Base-by-base conservation (phyloP, 345 rosid species). In the Moricandia moricandioides region DNA sequence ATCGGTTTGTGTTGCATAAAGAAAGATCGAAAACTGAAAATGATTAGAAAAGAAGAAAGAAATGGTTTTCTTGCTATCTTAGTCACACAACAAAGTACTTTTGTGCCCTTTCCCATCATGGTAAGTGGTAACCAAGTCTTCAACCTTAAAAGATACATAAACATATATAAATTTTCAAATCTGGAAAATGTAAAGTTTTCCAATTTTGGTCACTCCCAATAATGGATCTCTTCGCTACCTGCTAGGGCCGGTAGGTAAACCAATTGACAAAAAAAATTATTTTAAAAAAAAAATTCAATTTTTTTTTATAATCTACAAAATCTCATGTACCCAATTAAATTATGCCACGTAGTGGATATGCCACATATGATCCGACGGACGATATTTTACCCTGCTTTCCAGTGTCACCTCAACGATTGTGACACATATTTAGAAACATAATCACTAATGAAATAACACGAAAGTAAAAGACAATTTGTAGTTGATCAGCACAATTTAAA, bases 101-200 rank as follows among this genome's bases (percentile, higher is more conserved):
- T 43, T 7, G 62, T 65, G 55, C 68, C 77, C 64, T 78, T 78
- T 65, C 81, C 81, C 77, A 49, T 72, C 64, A 51, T 66, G 77
- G 69, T 60, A 78, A 78, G 69, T 78, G 61, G 72, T 65, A 78
- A 77, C 76, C 72, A 57, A 77, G 75, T 62, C 58, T 63, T 33
- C 49, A 65, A 71, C 81, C 76, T 78, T 78, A 78, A 77, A 64
- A 77, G 75, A 71, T 58, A 72, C 67, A 77, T 57, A 70, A 33
- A 34, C 37, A 57, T 57, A 6, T 62, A 52, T 51, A 57, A 47
- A 56, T 40, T 7, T 30, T 52, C 35, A 65, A 57, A 34, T 49
- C 17, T 78, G 47, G 77, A 59, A 49, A 78, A 31, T 58, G 0
- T 72, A 72, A 78, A 35, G 12, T 77, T 51, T 78, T 72, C 77